Evolutionary conservation across 192 early-diverging fungal genomes (phyloP).

Genomic region (Umbelopsis sp.): DNA sequence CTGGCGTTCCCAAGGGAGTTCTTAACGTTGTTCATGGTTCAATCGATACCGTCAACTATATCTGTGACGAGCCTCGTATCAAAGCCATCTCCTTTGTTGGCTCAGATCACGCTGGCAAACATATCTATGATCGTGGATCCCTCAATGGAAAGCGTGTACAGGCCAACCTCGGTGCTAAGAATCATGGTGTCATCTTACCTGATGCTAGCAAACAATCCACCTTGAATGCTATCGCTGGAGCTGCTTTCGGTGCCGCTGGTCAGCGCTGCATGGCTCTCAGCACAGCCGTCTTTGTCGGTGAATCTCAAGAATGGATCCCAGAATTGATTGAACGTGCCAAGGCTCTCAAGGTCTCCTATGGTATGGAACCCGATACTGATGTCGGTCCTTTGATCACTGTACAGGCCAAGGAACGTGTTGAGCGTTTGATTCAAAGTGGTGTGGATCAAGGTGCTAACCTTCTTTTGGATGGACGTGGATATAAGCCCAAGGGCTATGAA

Average conservation of each 20-base stretch:
- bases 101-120: conserved; percentile 81
- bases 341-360: conserved; percentile 79
- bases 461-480: conserved; percentile 86
- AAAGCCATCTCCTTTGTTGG: conserved; percentile 96
- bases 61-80: conserved; percentile 83
- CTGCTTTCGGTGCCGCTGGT: conserved; percentile 97
- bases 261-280: conserved; percentile 98
- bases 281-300: conserved; percentile 88
- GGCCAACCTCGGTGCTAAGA: conserved; percentile 96
- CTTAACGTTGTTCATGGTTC: conserved; percentile 92
- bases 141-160: conserved; percentile 95
- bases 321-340: conserved; percentile 88
- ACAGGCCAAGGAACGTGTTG: conserved; percentile 74
- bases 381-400: conserved; percentile 89
- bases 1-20: conserved; percentile 89
- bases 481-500: conserved; percentile 72
- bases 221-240: conserved; percentile 88
- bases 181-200: conserved; percentile 93
- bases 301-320: conserved; percentile 80
- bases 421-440: conserved; percentile 77
- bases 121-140: conserved; percentile 87
- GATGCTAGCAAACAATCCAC: conserved; percentile 95
- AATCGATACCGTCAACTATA: conserved; percentile 85
- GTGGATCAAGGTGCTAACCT: conserved; percentile 86
- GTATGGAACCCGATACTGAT: conserved; percentile 85